These are phyloP conservation scores for Claviceps digitariae DNA, from an alignment of 2,329 filamentous ascomycete genomes.

Conservation along the genomic window DNA sequence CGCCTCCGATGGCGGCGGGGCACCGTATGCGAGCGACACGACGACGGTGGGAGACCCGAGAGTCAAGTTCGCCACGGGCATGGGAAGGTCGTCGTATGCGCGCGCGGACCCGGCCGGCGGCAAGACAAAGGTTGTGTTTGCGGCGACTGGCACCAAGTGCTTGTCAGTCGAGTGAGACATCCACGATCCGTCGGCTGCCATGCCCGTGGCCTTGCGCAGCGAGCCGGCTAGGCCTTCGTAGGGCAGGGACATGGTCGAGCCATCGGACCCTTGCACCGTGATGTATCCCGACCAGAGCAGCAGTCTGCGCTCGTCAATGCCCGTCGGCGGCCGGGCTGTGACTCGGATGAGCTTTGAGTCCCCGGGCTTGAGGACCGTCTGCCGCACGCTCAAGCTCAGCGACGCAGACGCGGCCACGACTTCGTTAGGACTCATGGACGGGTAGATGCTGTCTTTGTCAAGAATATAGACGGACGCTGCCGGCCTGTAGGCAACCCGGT, in stretches of 20 bases:
- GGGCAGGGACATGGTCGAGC: constrained; percentile 20
- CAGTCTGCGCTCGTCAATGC: constrained; percentile 18
- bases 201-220: constrained; percentile 3
- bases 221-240: constrained; percentile 23
- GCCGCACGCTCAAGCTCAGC: background rate
- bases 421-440: constrained; percentile 26
- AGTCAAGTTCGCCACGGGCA: background rate
- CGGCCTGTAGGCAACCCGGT: constrained; percentile 31
- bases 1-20: background rate
- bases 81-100: background rate
- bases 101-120: background rate
- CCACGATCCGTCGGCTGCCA: background rate
- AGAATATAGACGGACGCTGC: constrained; percentile 38
- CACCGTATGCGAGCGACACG: background rate
- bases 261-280: constrained; percentile 23
- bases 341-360: background rate
- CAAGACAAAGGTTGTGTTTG: background rate
- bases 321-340: constrained; percentile 23
- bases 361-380: background rate
- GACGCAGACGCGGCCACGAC: constrained; percentile 24
- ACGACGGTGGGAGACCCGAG: background rate
- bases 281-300: constrained; percentile 31
- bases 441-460: constrained; percentile 15
- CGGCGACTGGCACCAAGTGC: background rate
- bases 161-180: background rate